Percentiles rank a stretch among this genome's conserved stretches.
Evolutionary conservation across 306 rosid species (phyloP).

Genomic region (Phaseolus lunatus): DNA sequence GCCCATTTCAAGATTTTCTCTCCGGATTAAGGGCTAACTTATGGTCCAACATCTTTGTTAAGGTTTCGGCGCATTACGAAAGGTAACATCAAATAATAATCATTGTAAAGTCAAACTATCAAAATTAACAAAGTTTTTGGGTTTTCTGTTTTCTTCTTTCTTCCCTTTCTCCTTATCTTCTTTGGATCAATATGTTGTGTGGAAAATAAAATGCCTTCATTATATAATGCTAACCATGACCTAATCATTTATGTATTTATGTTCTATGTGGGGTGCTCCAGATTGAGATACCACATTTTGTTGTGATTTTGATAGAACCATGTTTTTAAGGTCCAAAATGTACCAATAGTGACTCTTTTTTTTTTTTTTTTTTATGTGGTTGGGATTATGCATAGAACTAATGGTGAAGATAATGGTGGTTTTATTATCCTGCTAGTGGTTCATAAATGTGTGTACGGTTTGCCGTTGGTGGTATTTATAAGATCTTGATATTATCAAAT

Average conservation of each 20-base stretch:
- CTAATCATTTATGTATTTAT: slow-evolving; percentile 7
- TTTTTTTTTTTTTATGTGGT: background rate
- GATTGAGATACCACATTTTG: background rate
- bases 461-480: no score
- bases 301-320: background rate
- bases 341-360: no score
- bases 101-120: slow-evolving; percentile 30
- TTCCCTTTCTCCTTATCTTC: no score
- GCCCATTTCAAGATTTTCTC: slow-evolving; percentile 56
- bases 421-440: no score
- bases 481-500: no score
- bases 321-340: background rate
- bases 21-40: slow-evolving; percentile 32
- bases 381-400: background rate
- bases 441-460: no score
- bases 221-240: background rate
- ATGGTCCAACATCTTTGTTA: background rate
- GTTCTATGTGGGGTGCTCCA: background rate
- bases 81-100: background rate
- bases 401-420: no score
- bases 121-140: background rate
- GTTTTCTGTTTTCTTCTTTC: background rate
- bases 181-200: background rate
- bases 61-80: slow-evolving; percentile 15
- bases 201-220: background rate